phyloP scores from a whole-genome alignment of 768 basidiomycete genomes.

The Grammothele lineata region DNA sequence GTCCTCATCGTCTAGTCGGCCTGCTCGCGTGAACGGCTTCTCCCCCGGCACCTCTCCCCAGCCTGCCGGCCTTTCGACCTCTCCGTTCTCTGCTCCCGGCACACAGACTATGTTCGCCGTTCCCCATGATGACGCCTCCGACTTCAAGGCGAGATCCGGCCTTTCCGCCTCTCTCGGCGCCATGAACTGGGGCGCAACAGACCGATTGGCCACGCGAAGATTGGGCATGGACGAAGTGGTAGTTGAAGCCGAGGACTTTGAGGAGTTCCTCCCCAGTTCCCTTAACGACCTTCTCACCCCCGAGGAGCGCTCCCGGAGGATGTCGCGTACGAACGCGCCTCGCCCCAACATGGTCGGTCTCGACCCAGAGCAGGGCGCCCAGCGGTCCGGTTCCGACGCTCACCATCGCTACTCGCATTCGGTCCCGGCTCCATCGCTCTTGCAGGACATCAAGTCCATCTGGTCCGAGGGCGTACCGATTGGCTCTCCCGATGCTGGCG shows the following conservation, averaged over 20 bases:
- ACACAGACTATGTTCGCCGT: slow-evolving; percentile 51
- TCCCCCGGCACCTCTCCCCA: slow-evolving; percentile 61
- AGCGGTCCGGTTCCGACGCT: slow-evolving; percentile 23
- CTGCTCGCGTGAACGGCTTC: slow-evolving; percentile 40
- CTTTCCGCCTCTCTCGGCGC: slow-evolving; percentile 64
- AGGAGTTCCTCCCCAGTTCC: slow-evolving; percentile 86
- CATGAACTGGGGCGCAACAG: slow-evolving; percentile 35
- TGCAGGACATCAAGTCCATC: slow-evolving; percentile 75
- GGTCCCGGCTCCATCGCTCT: slow-evolving; percentile 71
- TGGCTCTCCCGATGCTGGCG: slow-evolving; percentile 32
- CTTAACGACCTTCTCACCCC: slow-evolving; percentile 88
- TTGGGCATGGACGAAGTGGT: slow-evolving; percentile 30
- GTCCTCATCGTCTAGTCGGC: slow-evolving; percentile 30
- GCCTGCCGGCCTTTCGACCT: slow-evolving; percentile 42
- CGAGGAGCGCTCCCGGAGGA: slow-evolving; percentile 76
- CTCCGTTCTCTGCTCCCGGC: slow-evolving; percentile 77
- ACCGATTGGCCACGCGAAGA: slow-evolving; percentile 11
- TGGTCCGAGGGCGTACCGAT: slow-evolving; percentile 59
- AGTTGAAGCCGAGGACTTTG: slow-evolving; percentile 73
- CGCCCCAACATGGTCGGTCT: slow-evolving; percentile 20
- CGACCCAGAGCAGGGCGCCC: slow-evolving; percentile 19
- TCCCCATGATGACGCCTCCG: slow-evolving; percentile 26
- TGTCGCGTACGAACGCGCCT: slow-evolving; percentile 66
- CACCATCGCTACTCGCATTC: slow-evolving; percentile 80
- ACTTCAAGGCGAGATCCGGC: slow-evolving; percentile 42